Conservation (phyloP, 1,284 basidiomycete genomes). For the Cryptococcus floricola region DNA sequence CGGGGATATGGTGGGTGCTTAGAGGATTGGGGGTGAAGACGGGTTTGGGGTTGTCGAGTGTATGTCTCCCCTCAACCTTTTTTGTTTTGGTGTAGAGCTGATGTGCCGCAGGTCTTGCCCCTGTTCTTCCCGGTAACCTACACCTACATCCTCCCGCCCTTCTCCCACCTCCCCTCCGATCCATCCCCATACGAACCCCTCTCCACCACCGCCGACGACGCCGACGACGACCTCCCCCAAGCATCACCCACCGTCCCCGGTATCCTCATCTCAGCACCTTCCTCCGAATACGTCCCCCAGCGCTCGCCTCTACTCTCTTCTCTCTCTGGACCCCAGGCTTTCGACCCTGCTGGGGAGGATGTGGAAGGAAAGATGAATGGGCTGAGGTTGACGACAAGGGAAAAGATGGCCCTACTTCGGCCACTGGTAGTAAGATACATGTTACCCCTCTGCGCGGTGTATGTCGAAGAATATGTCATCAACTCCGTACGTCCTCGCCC, state of each 20-base stretch:
- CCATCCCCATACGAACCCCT: constrained; percentile 24
- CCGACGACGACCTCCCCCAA: neutral
- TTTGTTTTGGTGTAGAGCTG: neutral
- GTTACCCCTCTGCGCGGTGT: constrained; percentile 49
- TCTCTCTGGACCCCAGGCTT: neutral
- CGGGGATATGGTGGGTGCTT: constrained; percentile 91
- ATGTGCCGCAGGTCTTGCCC: constrained; percentile 63
- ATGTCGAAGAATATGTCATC: constrained; percentile 85
- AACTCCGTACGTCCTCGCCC: constrained; percentile 61
- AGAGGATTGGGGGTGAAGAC: constrained; percentile 75
- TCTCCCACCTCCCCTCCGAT: constrained; percentile 11
- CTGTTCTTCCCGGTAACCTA: constrained; percentile 70
- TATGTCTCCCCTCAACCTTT: constrained; percentile 14
- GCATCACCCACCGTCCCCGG: constrained; percentile 41
- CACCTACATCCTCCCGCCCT: constrained; percentile 65
- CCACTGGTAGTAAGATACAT: constrained; percentile 71
- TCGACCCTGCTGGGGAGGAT: neutral
- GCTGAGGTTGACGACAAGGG: constrained; percentile 55
- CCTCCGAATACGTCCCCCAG: constrained; percentile 15
- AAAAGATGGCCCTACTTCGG: constrained; percentile 70
- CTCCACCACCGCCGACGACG: constrained; percentile 13
- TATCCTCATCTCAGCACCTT: constrained; percentile 52
- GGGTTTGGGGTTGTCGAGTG: constrained; percentile 71
- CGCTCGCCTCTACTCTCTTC: neutral
- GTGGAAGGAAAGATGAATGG: constrained; percentile 1